phyloP scores from a whole-genome alignment of 192 early-diverging fungal species.

The Coemansia sp. region DNA sequence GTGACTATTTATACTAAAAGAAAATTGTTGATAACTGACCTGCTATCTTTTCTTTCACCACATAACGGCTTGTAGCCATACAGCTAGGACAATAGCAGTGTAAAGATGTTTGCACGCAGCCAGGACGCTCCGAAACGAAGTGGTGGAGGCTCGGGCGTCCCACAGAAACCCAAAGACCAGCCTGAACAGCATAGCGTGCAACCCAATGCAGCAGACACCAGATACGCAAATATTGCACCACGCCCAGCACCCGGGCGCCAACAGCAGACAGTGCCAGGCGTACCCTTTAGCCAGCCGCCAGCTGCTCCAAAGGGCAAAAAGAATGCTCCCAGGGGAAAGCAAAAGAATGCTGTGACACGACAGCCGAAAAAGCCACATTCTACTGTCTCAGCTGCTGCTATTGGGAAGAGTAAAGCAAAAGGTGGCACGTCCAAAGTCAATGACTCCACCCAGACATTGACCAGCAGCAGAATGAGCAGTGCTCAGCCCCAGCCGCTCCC shows the following conservation, averaged over 20 bases:
- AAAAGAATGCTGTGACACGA: slow-evolving; percentile 1
- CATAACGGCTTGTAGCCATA: neutral
- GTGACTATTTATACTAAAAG: neutral
- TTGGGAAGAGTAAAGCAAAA: slow-evolving; percentile 4
- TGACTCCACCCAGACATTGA: neutral
- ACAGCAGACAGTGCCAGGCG: neutral
- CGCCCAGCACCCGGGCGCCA: slow-evolving; percentile 10
- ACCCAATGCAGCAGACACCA: neutral
- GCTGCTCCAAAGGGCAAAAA: neutral
- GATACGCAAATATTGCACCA: slow-evolving; percentile 22
- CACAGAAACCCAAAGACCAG: neutral
- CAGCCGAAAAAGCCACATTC: slow-evolving; percentile 9
- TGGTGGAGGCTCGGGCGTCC: neutral
- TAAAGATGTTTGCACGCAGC: slow-evolving; percentile 33
- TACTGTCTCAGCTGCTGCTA: neutral
- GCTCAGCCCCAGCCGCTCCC: slow-evolving; percentile 11
- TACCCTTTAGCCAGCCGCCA: neutral
- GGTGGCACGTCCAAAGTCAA: neutral
- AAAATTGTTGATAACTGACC: neutral
- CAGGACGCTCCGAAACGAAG: slow-evolving; percentile 13
- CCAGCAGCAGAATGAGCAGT: slow-evolving; percentile 4
- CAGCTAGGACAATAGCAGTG: neutral
- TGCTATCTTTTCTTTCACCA: neutral
- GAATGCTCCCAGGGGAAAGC: neutral
- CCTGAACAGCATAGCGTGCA: neutral